Evolutionary conservation across 257 asterid genomes (phyloP), one percentile per base, ranked within the genome.

Genomic region (Jacaranda copaia): DNA sequence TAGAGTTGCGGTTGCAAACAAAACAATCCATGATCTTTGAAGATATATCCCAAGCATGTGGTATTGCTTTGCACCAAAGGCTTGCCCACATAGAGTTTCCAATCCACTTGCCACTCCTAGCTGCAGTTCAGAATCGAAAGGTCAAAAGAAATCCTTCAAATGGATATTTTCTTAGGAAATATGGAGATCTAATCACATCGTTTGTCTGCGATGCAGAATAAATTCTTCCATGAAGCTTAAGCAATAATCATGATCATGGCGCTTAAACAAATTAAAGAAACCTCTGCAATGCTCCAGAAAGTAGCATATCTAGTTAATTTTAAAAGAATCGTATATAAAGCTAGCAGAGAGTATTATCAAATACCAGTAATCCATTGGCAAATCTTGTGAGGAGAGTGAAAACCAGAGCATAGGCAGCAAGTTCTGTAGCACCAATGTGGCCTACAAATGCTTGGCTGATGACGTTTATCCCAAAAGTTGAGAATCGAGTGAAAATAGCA

Each of bases 41-140:
- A 93, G 92, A 79, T 91, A 86, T 14, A 93, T 46, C 5, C 98
- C 98, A 5, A 93, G 91, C 98, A 93, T 93, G 82, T 88, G 91
- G 38, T 89, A 83, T 32, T 93, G 97, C 52, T 62, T 84, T 36
- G 93, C 98, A 6, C 98, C 97, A 38, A 85, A 93, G 18, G 98
- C 92, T 73, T 93, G 97, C 46, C 97, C 97, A 65, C 96, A 89
- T 0, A 93, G 77, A 5, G 97, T 93, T 81, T 93, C 97, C 65
- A 89, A 78, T 67, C 96, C 98, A 71, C 92, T 93, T 1, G 98
- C 94, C 85, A 81, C 84, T 13, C 98, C 98, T 63, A 91, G 69
- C 98, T 93, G 87, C 87, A 70, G 5, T 25, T 78, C 12, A 5
- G 51, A 77, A 66, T 0, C 0, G 15, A 46, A 15, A 36, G 18